These are phyloP conservation scores for Carallia brachiata DNA, from an alignment of 345 rosid species.

Conservation along the genomic window DNA sequence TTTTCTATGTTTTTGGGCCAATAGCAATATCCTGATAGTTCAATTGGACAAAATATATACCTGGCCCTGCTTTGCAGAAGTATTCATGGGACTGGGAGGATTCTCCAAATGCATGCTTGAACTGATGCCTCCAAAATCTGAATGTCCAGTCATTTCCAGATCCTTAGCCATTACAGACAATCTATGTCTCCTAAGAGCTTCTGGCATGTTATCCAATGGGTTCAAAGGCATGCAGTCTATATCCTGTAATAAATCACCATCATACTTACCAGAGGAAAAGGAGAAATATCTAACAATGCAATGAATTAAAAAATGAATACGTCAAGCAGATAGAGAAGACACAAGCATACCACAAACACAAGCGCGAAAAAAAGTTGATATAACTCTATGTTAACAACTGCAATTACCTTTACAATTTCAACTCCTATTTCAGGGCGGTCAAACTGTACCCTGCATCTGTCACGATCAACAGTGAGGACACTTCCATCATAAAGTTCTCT, in stretches of 20 bases:
- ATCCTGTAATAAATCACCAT: conserved; percentile 53
- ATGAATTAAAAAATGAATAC: not conserved
- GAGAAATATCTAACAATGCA: not conserved
- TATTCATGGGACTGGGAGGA: conserved; percentile 37
- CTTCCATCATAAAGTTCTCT: conserved; percentile 33
- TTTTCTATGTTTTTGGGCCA: not conserved
- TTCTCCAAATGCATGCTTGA: conserved; percentile 44
- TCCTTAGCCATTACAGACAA: conserved; percentile 43
- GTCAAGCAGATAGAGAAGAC: not conserved
- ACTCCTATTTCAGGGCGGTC: conserved; percentile 29
- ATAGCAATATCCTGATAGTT: not conserved
- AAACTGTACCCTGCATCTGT: conserved; percentile 34
- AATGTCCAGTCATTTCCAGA: conserved; percentile 43
- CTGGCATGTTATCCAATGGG: conserved; percentile 87
- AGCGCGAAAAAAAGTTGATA: not conserved
- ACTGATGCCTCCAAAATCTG: conserved; percentile 38
- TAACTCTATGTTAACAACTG: not conserved
- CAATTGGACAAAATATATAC: conserved; percentile 22
- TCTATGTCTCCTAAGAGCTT: conserved; percentile 65
- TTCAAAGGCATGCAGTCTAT: conserved; percentile 95
- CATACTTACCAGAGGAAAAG: conserved; percentile 7
- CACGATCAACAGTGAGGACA: conserved; percentile 33
- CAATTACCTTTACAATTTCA: conserved; percentile 28
- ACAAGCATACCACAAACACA: not conserved
- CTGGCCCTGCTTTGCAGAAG: conserved; percentile 40